Base-by-base conservation (phyloP, 148 eudicot species). In the Dysphania ambrosioides region DNA sequence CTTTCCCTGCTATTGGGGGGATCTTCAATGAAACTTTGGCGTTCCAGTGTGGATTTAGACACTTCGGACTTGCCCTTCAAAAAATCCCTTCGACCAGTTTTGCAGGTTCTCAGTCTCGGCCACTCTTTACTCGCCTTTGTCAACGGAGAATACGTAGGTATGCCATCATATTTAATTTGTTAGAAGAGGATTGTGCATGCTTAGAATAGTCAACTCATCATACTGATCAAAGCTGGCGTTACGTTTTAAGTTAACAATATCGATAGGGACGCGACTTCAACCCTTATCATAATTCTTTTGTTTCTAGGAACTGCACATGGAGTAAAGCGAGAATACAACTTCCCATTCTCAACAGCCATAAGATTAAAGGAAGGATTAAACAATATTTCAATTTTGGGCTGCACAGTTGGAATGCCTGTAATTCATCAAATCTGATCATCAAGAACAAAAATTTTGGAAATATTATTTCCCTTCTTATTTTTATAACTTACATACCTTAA, bases 111-210 rank as follows among this genome's bases (percentile, higher is more conserved):
- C 36, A 87, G 87, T 74, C 96, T 90, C 44, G 99, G 99, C 2
- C 96, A 95, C 70, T 85, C 90, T n/a, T 70, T 95, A 72, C n/a
- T 77, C 31, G 90, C 87, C 38, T 95, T 84, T 61, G 92, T 95
- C 53, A 95, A 95, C 58, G 97, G 92, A 4, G 74, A 87, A 63
- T 92, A 73, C 26, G 74, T 86, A 71, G 98, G 98, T 91, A 87
- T 23, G 68, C 68, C n/a, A n/a, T n/a, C n/a, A n/a, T n/a, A n/a
- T n/a, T n/a, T n/a, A n/a, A n/a, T n/a, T n/a, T n/a, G n/a, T n/a
- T n/a, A n/a, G n/a, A n/a, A n/a, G n/a, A n/a, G n/a, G n/a, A n/a
- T n/a, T n/a, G n/a, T n/a, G n/a, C n/a, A n/a, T n/a, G n/a, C n/a
- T n/a, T n/a, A n/a, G n/a, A n/a, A n/a, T n/a, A n/a, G n/a, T n/a